A percentile compares a stretch with the other conserved stretches of the same genome.
Conservation (phyloP, 2,329 filamentous ascomycete genomes). For the Fusarium dlaminii region DNA sequence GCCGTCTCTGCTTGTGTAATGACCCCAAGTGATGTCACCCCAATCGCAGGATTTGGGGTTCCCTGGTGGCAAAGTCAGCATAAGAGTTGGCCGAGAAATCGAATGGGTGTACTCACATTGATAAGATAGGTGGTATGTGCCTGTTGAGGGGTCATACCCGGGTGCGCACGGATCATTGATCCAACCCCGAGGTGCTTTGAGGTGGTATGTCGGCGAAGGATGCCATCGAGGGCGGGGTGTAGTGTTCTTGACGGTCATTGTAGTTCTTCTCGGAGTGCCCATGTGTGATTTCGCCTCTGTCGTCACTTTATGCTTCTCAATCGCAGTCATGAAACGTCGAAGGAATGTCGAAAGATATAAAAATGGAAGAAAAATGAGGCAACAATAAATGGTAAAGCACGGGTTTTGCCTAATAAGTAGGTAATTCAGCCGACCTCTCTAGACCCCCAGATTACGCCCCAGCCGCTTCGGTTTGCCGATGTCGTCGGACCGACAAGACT, state of each 20-base stretch:
- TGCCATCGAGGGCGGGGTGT: constrained; percentile 24
- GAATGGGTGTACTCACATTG: constrained; percentile 22
- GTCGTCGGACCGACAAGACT: constrained; percentile 28
- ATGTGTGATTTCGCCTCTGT: neutral
- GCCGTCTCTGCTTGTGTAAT: constrained; percentile 55
- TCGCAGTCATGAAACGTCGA: neutral
- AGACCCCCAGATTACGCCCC: constrained; percentile 15
- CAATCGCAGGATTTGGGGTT: constrained; percentile 51
- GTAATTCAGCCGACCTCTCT: constrained; percentile 23
- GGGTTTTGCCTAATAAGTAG: constrained; percentile 35
- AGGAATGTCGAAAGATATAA: neutral
- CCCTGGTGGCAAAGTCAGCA: constrained; percentile 29
- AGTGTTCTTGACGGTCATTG: constrained; percentile 18
- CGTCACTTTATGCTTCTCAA: no score
- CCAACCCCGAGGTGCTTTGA: constrained; percentile 38
- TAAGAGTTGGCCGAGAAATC: rapidly evolving
- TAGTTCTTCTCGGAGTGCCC: neutral
- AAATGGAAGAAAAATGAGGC: neutral
- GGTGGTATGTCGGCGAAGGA: constrained; percentile 32
- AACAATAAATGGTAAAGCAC: neutral
- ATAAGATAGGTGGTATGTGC: constrained; percentile 40
- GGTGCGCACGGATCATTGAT: constrained; percentile 40
- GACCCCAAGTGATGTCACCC: constrained; percentile 58
- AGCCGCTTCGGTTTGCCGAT: neutral
- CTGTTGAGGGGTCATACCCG: constrained; percentile 31